Conservation (phyloP, 768 basidiomycete genomes). For the Antrodiella citrinella region DNA sequence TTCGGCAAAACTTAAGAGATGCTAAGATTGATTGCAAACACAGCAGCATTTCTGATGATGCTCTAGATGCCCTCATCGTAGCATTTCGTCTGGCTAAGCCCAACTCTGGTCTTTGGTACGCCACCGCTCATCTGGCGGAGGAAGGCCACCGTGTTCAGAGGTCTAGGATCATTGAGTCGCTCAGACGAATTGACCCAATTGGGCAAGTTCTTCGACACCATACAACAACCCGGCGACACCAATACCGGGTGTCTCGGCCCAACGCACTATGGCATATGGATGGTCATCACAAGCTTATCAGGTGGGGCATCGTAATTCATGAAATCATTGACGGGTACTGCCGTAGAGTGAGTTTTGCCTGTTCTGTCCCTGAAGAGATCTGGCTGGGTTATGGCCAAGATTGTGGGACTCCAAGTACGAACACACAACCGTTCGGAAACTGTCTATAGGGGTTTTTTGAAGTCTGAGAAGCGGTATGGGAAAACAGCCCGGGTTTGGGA, state of each 20-base stretch:
- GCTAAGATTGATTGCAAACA: background rate
- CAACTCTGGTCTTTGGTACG: constrained; percentile 21
- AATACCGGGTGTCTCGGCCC: constrained; percentile 11
- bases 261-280: constrained; percentile 18
- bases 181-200: constrained; percentile 23
- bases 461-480: constrained; percentile 2
- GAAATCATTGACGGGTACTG: constrained; percentile 31
- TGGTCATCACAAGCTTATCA: constrained; percentile 19
- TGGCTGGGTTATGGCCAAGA: constrained; percentile 5
- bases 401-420: constrained; percentile 16
- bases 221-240: constrained; percentile 5
- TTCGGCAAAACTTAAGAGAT: background rate
- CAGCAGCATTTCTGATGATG: background rate
- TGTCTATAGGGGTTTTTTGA: constrained; percentile 19
- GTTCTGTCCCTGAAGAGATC: background rate
- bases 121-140: constrained; percentile 22
- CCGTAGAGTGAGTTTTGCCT: constrained; percentile 21
- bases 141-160: constrained; percentile 20
- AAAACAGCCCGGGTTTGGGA: constrained; percentile 18
- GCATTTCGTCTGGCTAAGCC: constrained; percentile 8
- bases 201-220: constrained; percentile 19
- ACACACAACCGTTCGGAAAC: constrained; percentile 20
- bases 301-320: constrained; percentile 13
- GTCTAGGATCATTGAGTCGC: constrained; percentile 17
- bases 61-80: background rate